Evolutionary conservation across 2,329 filamentous ascomycete genomes (phyloP).

Genomic region (Penicillium sp.): DNA sequence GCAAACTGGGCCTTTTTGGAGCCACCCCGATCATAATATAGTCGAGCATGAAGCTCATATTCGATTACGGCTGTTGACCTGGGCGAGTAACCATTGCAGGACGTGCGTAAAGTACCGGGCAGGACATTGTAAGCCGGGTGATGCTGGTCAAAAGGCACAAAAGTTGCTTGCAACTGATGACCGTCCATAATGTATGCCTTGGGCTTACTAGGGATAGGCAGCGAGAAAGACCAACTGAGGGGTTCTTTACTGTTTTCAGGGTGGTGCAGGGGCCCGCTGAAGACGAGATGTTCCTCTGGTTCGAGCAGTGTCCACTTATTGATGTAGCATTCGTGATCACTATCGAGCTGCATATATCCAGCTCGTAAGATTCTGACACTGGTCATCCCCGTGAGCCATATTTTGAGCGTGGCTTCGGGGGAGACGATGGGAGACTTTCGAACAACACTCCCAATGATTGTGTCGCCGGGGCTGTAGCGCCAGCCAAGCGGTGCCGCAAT

Average conservation of each 20-base stretch:
- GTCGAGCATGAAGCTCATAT: not conserved
- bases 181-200: not conserved
- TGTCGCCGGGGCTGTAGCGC: constrained; percentile 3
- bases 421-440: not conserved
- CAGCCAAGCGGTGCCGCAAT: constrained; percentile 1
- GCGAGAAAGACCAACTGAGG: not conserved
- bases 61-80: not conserved
- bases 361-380: not conserved
- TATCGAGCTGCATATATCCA: no score
- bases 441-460: constrained; percentile 1
- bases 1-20: not conserved
- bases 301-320: not conserved
- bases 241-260: not conserved
- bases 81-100: not conserved
- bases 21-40: not conserved
- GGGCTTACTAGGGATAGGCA: not conserved
- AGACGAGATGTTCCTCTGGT: not conserved
- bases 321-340: not conserved
- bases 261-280: not conserved
- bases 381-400: not conserved
- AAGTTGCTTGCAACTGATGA: not conserved
- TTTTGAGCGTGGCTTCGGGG: not conserved
- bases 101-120: not conserved
- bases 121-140: not conserved
- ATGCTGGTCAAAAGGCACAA: not conserved